Evolutionary conservation across 176 grass and related monocot species (phyloP), one percentile per base, ranked within the genome.

Genomic region (Eragrostis nindensis): DNA sequence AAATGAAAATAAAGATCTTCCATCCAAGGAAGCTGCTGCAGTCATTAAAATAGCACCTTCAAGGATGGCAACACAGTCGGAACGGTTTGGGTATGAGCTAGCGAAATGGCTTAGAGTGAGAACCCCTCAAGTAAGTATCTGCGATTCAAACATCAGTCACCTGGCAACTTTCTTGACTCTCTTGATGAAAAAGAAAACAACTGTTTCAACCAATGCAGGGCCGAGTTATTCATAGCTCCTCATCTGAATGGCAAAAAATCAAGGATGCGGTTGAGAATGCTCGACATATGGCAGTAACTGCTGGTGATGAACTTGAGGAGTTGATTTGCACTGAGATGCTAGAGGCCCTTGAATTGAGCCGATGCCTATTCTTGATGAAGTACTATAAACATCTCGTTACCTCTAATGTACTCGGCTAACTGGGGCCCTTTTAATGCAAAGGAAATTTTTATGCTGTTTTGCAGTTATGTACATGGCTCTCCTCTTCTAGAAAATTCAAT

Each of bases 21-120:
- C 69, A 17, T 66, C 79, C 56, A 90, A 84, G 64, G 92, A 98
- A 73, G 81, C 90, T 57, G 90, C 90, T 27, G 95, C 90, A 61
- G 95, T 98, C n/a, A 92, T 98, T 64, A 98, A 98, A 89, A 94
- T 98, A 71, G 88, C 92, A 72, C 89, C 92, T 74, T 94, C 95
- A 44, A 94, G 95, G 80, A 98, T 98, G 95, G 92, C 95, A 57
- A 98, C 95, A 48, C 95, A 98, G 74, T 98, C 95, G 27, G 95
- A 94, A 81, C 88, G 95, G 62, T 85, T 98, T 48, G 95, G 95
- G 11, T 92, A 98, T 68, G 92, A 98, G 89, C 87, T 98, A 43
- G 95, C 95, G 30, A 98, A 88, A 92, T 94, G 90, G 92, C 87
- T 98, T 62, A 80, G 92, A 65, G 90, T 98, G 60, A 89, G 86